Evolutionary conservation across 495 filamentous ascomycete species (phyloP).

Genomic region (Tetracladium marchalianum): DNA sequence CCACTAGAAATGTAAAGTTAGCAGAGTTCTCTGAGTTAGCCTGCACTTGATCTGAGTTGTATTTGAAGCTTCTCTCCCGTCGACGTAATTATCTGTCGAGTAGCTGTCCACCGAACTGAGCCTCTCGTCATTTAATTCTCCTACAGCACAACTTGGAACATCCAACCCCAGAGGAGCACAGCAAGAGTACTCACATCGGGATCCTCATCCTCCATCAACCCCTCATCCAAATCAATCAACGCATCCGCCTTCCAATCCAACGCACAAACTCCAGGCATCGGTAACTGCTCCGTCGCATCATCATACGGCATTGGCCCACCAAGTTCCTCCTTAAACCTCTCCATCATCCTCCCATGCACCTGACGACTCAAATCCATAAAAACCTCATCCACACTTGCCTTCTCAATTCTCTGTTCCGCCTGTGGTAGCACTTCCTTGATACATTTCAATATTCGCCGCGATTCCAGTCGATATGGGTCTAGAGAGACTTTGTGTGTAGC

Average conservation of each 20-base stretch:
- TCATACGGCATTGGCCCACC: slow-evolving; percentile 50
- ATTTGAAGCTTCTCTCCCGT: neutral
- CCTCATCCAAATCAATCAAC: slow-evolving; percentile 63
- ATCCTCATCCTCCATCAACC: slow-evolving; percentile 66
- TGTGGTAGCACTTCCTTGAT: slow-evolving; percentile 66
- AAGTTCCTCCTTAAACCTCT: slow-evolving; percentile 65
- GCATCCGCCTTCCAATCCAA: slow-evolving; percentile 76
- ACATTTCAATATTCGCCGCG: slow-evolving; percentile 65
- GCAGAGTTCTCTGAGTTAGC: neutral
- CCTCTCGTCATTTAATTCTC: neutral
- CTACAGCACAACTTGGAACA: too few species aligned
- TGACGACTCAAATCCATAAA: slow-evolving; percentile 86
- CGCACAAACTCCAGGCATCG: slow-evolving; percentile 62
- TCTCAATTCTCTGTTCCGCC: slow-evolving; percentile 67
- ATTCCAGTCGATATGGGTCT: slow-evolving; percentile 85
- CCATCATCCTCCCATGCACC: slow-evolving; percentile 63
- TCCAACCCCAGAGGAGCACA: too few species aligned
- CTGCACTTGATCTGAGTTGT: too few species aligned
- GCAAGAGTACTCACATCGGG: slow-evolving; percentile 44
- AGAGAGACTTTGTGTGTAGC: slow-evolving; percentile 85
- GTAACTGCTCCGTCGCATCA: slow-evolving; percentile 61
- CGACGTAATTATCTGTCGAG: too few species aligned
- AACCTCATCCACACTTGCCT: slow-evolving; percentile 84
- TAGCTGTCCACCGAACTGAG: too few species aligned
- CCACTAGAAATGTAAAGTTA: slow-evolving; percentile 37